Percentiles rank a stretch among this genome's conserved stretches.
Conservation (phyloP, 2,329 filamentous ascomycete species). For the Ophiocordyceps camponoti-saundersi region DNA sequence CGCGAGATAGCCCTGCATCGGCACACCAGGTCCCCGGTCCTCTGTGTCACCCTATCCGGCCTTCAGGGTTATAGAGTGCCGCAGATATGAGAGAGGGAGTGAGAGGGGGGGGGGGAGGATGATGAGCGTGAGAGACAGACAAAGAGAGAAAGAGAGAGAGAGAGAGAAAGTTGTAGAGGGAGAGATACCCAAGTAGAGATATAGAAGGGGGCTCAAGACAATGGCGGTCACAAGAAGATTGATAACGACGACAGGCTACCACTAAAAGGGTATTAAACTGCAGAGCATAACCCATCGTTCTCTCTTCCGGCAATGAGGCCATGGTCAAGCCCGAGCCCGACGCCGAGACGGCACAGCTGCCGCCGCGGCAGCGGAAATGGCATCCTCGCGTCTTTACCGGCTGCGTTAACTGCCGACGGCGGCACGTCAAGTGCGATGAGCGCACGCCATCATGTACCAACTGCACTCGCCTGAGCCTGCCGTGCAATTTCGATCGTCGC, state of each 20-base stretch:
- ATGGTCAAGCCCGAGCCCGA: slow-evolving; percentile 4
- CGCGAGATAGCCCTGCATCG: not conserved
- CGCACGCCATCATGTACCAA: slow-evolving; percentile 17
- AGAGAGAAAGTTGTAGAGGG: too few relatives aligned
- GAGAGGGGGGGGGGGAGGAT: not conserved
- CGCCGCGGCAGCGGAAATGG: slow-evolving; percentile 10
- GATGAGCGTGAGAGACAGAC: too few relatives aligned
- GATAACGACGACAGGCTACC: too few relatives aligned
- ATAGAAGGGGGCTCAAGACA: too few relatives aligned
- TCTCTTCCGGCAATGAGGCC: not conserved
- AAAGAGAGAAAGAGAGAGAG: too few relatives aligned
- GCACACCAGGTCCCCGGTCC: not conserved
- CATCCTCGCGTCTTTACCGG: slow-evolving; percentile 22
- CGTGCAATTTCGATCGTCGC: slow-evolving; percentile 5
- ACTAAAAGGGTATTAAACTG: not conserved
- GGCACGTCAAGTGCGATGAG: slow-evolving; percentile 13
- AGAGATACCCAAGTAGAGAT: too few relatives aligned
- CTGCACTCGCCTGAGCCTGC: slow-evolving; percentile 12
- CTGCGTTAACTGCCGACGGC: slow-evolving; percentile 20
- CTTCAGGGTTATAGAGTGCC: not conserved
- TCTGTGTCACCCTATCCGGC: too few relatives aligned
- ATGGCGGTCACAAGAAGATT: too few relatives aligned
- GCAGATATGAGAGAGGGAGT: not conserved
- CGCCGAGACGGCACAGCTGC: not conserved
- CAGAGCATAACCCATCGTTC: not conserved